phyloP scores from a whole-genome alignment of 306 rosid genomes.

The Acacia confusa region DNA sequence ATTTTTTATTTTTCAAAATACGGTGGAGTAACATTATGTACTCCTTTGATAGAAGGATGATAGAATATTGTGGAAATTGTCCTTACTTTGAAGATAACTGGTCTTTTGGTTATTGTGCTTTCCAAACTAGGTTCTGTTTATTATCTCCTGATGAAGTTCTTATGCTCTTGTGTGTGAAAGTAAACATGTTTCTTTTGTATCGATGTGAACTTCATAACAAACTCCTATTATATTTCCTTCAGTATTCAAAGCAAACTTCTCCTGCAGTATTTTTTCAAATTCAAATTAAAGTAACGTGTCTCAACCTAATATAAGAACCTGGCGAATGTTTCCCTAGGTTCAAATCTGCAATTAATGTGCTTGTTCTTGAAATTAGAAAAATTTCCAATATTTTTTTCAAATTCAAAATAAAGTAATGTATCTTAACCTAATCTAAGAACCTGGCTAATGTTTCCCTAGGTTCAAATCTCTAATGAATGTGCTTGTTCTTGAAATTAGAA shows the following conservation, averaged over 20 bases:
- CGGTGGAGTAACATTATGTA: not conserved
- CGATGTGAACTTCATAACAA: not conserved
- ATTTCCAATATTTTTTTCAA: no score
- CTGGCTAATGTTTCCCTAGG: not conserved
- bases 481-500: not conserved
- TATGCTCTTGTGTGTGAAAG: not conserved
- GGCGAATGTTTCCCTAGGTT: not conserved
- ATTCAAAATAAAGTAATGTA: not conserved
- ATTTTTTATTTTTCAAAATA: not conserved
- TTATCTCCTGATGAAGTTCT: not conserved
- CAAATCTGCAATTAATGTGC: not conserved
- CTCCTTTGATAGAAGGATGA: not conserved
- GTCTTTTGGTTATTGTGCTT: not conserved
- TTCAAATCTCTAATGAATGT: not conserved
- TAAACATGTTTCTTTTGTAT: not conserved
- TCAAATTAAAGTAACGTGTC: not conserved
- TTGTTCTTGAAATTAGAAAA: not conserved
- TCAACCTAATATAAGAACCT: not conserved
- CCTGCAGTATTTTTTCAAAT: no score
- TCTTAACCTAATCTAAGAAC: not conserved
- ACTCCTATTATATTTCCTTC: not conserved
- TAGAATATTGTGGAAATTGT: not conserved
- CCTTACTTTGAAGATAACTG: not conserved
- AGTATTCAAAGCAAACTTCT: not conserved
- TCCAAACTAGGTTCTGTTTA: not conserved